These are phyloP conservation scores for Durotheca rogersii DNA, from an alignment of 495 filamentous ascomycete species.

Conservation along the genomic window DNA sequence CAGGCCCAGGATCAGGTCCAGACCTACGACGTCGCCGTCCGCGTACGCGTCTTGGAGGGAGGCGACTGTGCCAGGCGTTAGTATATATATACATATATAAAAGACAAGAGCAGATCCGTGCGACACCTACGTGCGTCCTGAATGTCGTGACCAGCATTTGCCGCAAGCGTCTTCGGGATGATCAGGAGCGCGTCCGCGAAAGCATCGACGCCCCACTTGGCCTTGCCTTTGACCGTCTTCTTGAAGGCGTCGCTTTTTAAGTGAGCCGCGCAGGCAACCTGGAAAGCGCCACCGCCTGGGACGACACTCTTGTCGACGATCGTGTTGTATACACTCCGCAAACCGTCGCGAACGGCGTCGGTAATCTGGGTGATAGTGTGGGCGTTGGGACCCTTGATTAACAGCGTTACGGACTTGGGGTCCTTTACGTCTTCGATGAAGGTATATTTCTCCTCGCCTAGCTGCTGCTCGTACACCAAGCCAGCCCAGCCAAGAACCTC, in stretches of 20 bases:
- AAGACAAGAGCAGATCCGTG: too few species aligned
- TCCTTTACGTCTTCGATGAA: constrained; percentile 99
- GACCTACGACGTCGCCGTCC: constrained; percentile 82
- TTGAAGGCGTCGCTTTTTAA: constrained; percentile 77
- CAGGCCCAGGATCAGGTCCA: constrained; percentile 81
- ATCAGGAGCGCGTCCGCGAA: constrained; percentile 92
- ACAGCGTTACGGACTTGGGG: constrained; percentile 94
- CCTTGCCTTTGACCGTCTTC: constrained; percentile 93
- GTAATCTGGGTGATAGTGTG: constrained; percentile 96
- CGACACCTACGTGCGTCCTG: constrained; percentile 88
- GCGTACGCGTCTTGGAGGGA: constrained; percentile 78
- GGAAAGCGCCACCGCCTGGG: constrained; percentile 93
- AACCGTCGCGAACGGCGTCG: constrained; percentile 94
- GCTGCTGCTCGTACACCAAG: constrained; percentile 92
- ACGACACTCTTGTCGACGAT: constrained; percentile 95
- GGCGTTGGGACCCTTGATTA: constrained; percentile 96
- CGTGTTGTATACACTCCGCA: constrained; percentile 96
- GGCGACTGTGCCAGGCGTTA: constrained; percentile 76
- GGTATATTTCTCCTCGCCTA: constrained; percentile 98
- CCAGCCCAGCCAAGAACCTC: constrained; percentile 96
- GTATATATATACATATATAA: too few species aligned
- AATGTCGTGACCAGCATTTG: constrained; percentile 94
- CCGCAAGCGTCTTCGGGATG: constrained; percentile 95
- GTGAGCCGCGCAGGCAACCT: constrained; percentile 89
- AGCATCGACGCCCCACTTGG: constrained; percentile 89